Evolutionary conservation across 371 early-diverging fungal genomes (phyloP).

Genomic region (Phascolomyces articulosus): DNA sequence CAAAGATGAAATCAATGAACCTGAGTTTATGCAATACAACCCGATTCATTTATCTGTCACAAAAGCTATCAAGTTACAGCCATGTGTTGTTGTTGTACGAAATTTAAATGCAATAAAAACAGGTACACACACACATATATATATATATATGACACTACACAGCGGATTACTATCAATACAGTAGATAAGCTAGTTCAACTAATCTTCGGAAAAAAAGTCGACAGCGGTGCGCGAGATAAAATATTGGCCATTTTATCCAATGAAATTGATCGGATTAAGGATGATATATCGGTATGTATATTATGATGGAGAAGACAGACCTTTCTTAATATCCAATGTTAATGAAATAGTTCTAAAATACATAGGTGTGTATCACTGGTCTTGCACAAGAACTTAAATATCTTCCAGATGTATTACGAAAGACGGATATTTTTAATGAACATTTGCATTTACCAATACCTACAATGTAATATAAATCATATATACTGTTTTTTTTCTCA

Average conservation of each 20-base stretch:
- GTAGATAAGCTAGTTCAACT: too few relatives aligned
- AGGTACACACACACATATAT: conserved; percentile 1
- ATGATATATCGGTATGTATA: conserved; percentile 12
- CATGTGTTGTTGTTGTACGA: conserved; percentile 27
- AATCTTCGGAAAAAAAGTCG: background rate
- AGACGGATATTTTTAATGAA: conserved; percentile 42
- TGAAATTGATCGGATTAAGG: conserved; percentile 22
- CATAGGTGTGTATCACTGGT: conserved; percentile 37
- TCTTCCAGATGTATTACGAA: conserved; percentile 32
- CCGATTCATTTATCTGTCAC: conserved; percentile 25
- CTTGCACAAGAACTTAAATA: conserved; percentile 27
- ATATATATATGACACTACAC: too few relatives aligned
- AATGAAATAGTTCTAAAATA: too few relatives aligned
- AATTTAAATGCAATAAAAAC: conserved; percentile 28
- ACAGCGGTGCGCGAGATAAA: conserved; percentile 6
- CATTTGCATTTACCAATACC: conserved; percentile 45
- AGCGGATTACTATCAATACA: too few relatives aligned
- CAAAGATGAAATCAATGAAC: conserved; percentile 30
- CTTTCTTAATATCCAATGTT: too few relatives aligned
- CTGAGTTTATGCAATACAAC: conserved; percentile 34
- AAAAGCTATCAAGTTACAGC: conserved; percentile 24
- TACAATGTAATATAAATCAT: conserved; percentile 26
- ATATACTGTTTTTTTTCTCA: too few relatives aligned
- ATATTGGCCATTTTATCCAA: conserved; percentile 12
- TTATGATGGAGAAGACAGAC: too few relatives aligned